A percentile compares a stretch with the other conserved stretches of the same genome.
Conservation (phyloP, 768 basidiomycete species). For the Strobilomyces confusus region DNA sequence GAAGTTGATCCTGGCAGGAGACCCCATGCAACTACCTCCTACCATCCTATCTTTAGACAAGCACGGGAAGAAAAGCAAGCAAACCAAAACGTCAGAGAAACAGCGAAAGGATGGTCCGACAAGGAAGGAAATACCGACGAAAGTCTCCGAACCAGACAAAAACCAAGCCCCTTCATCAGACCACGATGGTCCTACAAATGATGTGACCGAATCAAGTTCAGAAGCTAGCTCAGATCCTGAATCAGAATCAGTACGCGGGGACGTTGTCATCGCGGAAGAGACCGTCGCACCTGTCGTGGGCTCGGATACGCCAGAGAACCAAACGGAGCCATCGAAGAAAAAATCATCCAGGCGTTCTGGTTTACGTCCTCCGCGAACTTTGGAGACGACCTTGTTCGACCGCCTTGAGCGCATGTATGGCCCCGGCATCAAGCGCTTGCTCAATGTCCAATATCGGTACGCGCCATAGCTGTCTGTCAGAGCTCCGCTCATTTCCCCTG, state of each 20-base stretch:
- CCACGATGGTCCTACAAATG: neutral
- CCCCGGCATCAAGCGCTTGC: slow-evolving; percentile 74
- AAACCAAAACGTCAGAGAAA: neutral
- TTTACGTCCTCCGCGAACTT: slow-evolving; percentile 59
- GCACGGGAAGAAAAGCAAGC: slow-evolving; percentile 30
- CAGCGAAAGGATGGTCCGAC: neutral
- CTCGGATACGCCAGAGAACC: slow-evolving; percentile 1
- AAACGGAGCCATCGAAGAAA: slow-evolving; percentile 6
- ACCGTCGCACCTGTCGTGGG: neutral
- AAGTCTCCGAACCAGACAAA: neutral
- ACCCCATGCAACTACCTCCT: slow-evolving; percentile 94
- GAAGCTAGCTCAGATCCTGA: slow-evolving; percentile 14
- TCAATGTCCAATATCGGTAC: slow-evolving; percentile 86
- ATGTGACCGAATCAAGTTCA: slow-evolving; percentile 4
- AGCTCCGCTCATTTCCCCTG: neutral
- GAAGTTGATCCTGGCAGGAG: slow-evolving; percentile 88
- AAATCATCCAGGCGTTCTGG: slow-evolving; percentile 8
- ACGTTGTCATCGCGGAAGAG: slow-evolving; percentile 22
- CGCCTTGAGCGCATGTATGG: slow-evolving; percentile 90
- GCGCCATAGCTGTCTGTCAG: slow-evolving; percentile 12
- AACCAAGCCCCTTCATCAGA: neutral
- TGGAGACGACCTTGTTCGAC: slow-evolving; percentile 91
- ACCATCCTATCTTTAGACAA: slow-evolving; percentile 73
- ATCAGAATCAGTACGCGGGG: slow-evolving; percentile 17
- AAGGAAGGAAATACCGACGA: neutral